Evolutionary conservation across 2,329 filamentous ascomycete genomes (phyloP), one percentile per base, ranked within the genome.

Genomic region (Fonsecaea multimorphosa): DNA sequence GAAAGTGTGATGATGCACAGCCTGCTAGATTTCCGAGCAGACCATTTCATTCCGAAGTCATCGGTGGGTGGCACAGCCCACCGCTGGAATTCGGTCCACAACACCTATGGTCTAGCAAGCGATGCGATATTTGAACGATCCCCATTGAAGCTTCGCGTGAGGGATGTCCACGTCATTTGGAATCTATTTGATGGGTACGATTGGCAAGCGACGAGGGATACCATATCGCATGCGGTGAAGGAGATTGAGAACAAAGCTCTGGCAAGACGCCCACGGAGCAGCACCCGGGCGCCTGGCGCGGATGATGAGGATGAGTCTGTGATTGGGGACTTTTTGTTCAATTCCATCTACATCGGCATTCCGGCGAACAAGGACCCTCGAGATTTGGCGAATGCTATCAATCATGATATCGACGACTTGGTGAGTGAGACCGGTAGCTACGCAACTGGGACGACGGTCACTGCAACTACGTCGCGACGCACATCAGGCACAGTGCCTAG

Each of bases 171-270:
- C 75, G 82, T 97, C 58, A 97, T 98, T 66, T 99, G 95, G 95
- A 96, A 99, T 74, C 82, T 99, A 0, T 97, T 95, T 77, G 95
- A 99, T 80, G 95, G 95, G 1, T 99, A 97, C 75, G 96, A 99
- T 78, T 99, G 96, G 96, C 86, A 89, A 71, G 86, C 87, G 51
- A 99, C 96, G 0, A 86, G 94, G 51, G 90, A 95, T 68, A 87
- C 90, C 3, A 97, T 99, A 63, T 88, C 89, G 24, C 91, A 94
- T 74, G 93, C 92, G 6, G 93, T 99, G 1, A 88, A 95, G 65
- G 89, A 96, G 60, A 90, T 99, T 1, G 92, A 99, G 77, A 83
- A 84, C 51, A 92, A 89, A 76, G 93, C 92, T 1, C 87, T 90
- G 54, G 91, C 97, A 75, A 88, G 90, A 63, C 86, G 88, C 65